Base-by-base conservation (phyloP, 768 basidiomycete species). In the Wakefieldia striispora region DNA sequence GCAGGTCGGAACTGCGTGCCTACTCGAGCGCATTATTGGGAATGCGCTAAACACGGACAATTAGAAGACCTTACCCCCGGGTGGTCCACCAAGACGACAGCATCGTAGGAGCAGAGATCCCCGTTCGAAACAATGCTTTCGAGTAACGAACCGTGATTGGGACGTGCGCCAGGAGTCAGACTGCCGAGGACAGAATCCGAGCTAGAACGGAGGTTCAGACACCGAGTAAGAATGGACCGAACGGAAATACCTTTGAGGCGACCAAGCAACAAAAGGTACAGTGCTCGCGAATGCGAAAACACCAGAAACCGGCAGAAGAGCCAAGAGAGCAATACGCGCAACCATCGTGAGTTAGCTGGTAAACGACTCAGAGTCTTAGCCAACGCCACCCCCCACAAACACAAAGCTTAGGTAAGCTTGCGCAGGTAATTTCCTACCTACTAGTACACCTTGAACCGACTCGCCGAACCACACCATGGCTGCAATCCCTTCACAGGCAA, bases 1-100 rank as follows among this genome's bases (percentile, higher is more conserved):
- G 82, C 36, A 91, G 71, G 71, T 91, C 88, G n/a, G 86, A 83
- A 21, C 86, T 83, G 58, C 86, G 88, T 4, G 87, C 70, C 88
- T 91, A 58, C 13, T 24, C 35, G 19, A 24, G 10, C 36, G 21
- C 45, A 58, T 53, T 27, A 53, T 26, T 33, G 47, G 12, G 19
- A 13, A 27, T 45, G 33, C 6, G 45, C 39, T 19, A 35, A 19
- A 31, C 12, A 23, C n/a, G 21, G 11, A 21, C 34, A 33, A 23
- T 3, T 34, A 27, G 44, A 27, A 21, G 50, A 74, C 84, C 52
- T n/a, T 64, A 91, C 89, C 20, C 87, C 86, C 10, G 83, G 80
- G 44, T 91, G 88, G 54, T 87, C 77, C 36, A 89, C 71, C 10
- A 91, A 61, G 8, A 90, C 71, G 12, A 92, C 63, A 26, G 82